Percentiles rank a stretch among this genome's conserved stretches.
These are phyloP conservation scores for Ophiostoma fasciatum DNA, from an alignment of 2,329 filamentous ascomycete genomes.

Conservation along the genomic window DNA sequence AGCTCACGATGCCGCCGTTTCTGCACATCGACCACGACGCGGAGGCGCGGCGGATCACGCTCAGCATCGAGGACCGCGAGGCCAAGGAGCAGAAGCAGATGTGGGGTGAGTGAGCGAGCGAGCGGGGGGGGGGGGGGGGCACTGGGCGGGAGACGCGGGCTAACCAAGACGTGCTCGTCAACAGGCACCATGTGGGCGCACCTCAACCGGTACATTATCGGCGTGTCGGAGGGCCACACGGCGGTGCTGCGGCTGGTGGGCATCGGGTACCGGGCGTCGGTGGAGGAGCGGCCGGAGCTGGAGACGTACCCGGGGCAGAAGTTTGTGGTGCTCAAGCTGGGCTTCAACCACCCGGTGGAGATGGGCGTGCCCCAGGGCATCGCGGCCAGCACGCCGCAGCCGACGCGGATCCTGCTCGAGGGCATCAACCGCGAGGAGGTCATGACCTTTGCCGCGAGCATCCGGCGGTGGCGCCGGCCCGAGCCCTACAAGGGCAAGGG, in stretches of 20 bases:
- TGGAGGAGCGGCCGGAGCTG: conserved; percentile 62
- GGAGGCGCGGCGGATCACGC: conserved; percentile 43
- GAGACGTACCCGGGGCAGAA: conserved; percentile 68
- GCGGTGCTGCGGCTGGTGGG: conserved; percentile 86
- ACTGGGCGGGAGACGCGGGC: too few relatives aligned
- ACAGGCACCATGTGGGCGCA: conserved; percentile 80
- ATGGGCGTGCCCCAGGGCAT: conserved; percentile 70
- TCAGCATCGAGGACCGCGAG: conserved; percentile 55
- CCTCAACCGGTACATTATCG: conserved; percentile 78
- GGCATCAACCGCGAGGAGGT: conserved; percentile 74
- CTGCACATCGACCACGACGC: conserved; percentile 56
- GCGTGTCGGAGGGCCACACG: conserved; percentile 91
- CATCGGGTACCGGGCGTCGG: conserved; percentile 82
- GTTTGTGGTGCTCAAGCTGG: conserved; percentile 87
- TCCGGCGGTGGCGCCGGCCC: conserved; percentile 75
- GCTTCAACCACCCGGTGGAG: conserved; percentile 92
- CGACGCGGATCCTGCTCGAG: conserved; percentile 81
- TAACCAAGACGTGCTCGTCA: too few relatives aligned
- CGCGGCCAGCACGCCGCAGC: conserved; percentile 74
- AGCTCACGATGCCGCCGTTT: conserved; percentile 66
- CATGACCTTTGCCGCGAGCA: conserved; percentile 80
- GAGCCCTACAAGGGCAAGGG: conserved; percentile 99
- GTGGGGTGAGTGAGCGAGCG: conserved; percentile 76
- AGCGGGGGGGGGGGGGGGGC: neutral
- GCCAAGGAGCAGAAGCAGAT: conserved; percentile 72